Base-by-base conservation (phyloP, 768 basidiomycete genomes). In the Coprinopsis cinerea region DNA sequence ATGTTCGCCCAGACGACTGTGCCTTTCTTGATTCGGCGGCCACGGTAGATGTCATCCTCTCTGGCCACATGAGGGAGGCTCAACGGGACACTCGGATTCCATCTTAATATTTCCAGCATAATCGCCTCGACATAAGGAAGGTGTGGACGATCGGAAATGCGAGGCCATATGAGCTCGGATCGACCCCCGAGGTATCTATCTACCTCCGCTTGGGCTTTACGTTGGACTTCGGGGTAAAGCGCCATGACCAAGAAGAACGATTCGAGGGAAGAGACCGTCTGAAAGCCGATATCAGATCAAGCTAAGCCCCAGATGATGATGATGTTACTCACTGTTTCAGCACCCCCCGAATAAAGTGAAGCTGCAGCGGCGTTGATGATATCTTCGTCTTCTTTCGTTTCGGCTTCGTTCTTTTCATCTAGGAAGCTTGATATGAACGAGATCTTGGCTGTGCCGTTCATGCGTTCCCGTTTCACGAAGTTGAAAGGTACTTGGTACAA, bases 361-460 rank as follows among this genome's bases (percentile, higher is more conserved):
- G 60, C 57, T 9, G 58, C 64, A 34, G 64, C 63, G 10, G 59
- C 60, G 32, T 67, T 65, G 39, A 65, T 59, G 20, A 65, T 46
- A 23, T 65, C 62, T 48, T 62, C 62, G n/a, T 61, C 58, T 37
- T 54, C 52, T 0, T 53, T 26, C 23, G 55, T 52, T 44, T 53
- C 55, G 17, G 48, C 22, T 23, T 53, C 56, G 28, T 51, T 44
- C 28, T 54, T 59, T 34, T 60, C 53, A 39, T 59, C 55, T 3
- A 62, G 42, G 49, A 61, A 59, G 30, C 34, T 56, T 18, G 59
- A 59, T 4, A 58, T 53, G 35, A 61, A 62, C 5, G 59, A 61
- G 2, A 52, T 49, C n/a, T 48, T 39, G 23, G 52, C 53, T 14
- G 49, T 51, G 4, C 59, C 60, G 14, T 51, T 42, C 20, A 53